These are phyloP conservation scores for Madurella fahalii DNA, from an alignment of 2,329 filamentous ascomycete species.

Conservation along the genomic window DNA sequence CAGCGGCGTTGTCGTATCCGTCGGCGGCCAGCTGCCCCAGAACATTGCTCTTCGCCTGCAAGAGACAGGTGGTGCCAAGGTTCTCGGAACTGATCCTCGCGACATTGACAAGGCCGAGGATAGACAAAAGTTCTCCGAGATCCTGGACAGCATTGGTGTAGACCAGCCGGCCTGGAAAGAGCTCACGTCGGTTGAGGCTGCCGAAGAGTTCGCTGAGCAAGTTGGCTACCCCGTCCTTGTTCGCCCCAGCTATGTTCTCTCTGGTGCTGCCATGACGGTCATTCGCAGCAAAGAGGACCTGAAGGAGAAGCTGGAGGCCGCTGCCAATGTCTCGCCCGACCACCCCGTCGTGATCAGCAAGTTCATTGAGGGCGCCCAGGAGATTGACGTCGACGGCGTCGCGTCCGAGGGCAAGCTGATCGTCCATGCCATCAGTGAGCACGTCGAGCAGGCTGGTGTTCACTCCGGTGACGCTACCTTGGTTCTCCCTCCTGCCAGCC, in stretches of 20 bases:
- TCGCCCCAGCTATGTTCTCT: slow-evolving; percentile 91
- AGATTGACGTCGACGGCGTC: slow-evolving; percentile 95
- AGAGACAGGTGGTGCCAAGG: slow-evolving; percentile 81
- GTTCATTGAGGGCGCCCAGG: slow-evolving; percentile 93
- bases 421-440: slow-evolving; percentile 88
- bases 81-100: slow-evolving; percentile 86
- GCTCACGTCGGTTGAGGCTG: slow-evolving; percentile 81
- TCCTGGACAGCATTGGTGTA: slow-evolving; percentile 92
- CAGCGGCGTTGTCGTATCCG: slow-evolving; percentile 85
- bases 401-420: slow-evolving; percentile 81
- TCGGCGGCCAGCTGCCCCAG: slow-evolving; percentile 93
- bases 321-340: slow-evolving; percentile 85
- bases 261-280: slow-evolving; percentile 97
- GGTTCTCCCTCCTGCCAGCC: slow-evolving; percentile 77
- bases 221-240: slow-evolving; percentile 95
- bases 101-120: slow-evolving; percentile 99
- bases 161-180: slow-evolving; percentile 99
- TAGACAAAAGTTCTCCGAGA: slow-evolving; percentile 96
- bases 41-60: slow-evolving; percentile 95
- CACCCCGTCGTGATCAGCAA: slow-evolving; percentile 98
- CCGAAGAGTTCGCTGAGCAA: slow-evolving; percentile 77
- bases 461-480: slow-evolving; percentile 97
- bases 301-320: slow-evolving; percentile 90
- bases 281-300: slow-evolving; percentile 85
- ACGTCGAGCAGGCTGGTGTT: slow-evolving; percentile 94